Evolutionary conservation across 176 grass and related monocot species (phyloP), one percentile per base, ranked within the genome.

Genomic region (Tuctoria greenei): DNA sequence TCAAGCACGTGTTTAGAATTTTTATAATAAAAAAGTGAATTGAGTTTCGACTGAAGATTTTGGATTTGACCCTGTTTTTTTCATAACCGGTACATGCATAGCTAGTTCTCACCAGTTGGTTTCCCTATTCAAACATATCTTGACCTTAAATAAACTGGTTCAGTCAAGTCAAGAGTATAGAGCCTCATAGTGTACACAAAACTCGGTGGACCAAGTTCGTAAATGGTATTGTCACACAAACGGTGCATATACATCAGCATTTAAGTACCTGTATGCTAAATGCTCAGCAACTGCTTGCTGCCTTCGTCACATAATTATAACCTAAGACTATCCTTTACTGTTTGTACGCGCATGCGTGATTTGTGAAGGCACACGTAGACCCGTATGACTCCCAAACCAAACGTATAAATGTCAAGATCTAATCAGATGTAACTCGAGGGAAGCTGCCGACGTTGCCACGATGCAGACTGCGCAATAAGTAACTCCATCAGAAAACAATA

Each of bases 391-490:
- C 21, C 66, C 2, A 27, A 64, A 39, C 44, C 41, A 26, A 49
- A 34, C 34, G 58, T 42, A 64, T 65, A n/a, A 45, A 1, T 57
- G 2, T 31, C 1, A 1, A 31, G 31, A 31, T 3, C 31, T 31
- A 31, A 31, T 1, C 31, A 31, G 31, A 31, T 31, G 31, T 31
- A 31, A 31, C 31, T 31, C 3, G 31, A 31, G 31, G 31, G 31
- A 31, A 31, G 31, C 41, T 68, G 26, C 52, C 5, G 27, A 16
- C 5, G 55, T 31, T 34, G 60, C 40, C 37, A 38, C 2, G 5
- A 79, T 37, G 24, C 8, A 46, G n/a, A 73, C 27, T 73, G 75
- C n/a, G 9, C 20, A 73, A 58, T 4, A 64, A 79, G 21, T 10
- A 66, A 55, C 4, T 66, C 18, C 0, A 16, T 21, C 8, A 78